Evolutionary conservation across 108 stramenopile genomes (phyloP), one percentile per base, ranked within the genome.

Genomic region (Thalassiosira profunda): DNA sequence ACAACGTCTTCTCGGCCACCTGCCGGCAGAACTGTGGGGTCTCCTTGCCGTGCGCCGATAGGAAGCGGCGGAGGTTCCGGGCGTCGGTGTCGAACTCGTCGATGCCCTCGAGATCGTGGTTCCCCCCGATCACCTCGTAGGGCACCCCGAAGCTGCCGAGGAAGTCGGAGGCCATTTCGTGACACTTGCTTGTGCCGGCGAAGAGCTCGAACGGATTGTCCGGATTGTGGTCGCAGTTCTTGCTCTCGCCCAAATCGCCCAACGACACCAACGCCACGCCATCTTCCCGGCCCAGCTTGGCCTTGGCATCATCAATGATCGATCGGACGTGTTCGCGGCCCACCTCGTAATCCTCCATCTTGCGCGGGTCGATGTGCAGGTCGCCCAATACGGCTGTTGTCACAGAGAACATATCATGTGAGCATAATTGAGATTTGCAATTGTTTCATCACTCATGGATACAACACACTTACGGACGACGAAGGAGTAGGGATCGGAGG

Each of bases 41-140:
- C 6, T 72, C 65, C 60, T 94, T 92, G 38, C 65, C 65, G 71
- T 87, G 86, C 12, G 54, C 54, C 14, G 76, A 56, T 53, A 95
- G 62, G 33, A 83, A 97, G 21, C 70, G 72, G 30, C 86, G 47
- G 4, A 97, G 54, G 54, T 98, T 98, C 44, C 77, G 90, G 8
- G 63, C 74, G 72, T 98, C 97, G 24, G 96, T 96, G 7, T 70
- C 60, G 53, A 97, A 97, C 69, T 98, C 97, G 55, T 93, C 93
- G 31, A 98, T 80, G 17, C 94, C 97, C 76, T 98, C 97, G 8
- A 98, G 64, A 71, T 97, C 97, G 52, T 90, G 91, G 62, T 90
- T 90, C 15, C 84, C 81, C 10, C 77, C 64, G 20, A 79, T 73
- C 0, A 79, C 77, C 58, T 79, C 77, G 57, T 79, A 76, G 0